phyloP scores from a whole-genome alignment of 306 rosid genomes.

The Trichosanthes cucumerina region DNA sequence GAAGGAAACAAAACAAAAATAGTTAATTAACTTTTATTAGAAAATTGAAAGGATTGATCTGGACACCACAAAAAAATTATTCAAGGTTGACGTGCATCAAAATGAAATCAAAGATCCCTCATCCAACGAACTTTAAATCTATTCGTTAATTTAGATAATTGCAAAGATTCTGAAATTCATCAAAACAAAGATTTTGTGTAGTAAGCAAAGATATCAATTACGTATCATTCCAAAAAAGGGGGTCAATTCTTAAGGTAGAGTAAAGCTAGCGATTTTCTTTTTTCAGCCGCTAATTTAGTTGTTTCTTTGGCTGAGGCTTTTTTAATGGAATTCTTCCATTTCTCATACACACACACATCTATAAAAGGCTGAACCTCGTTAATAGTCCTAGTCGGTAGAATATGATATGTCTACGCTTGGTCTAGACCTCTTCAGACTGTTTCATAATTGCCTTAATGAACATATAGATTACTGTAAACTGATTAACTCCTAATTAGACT shows the following conservation, averaged over 20 bases:
- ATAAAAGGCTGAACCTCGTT: neutral
- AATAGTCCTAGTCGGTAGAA: neutral
- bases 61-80: constrained; percentile 6
- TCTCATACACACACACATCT: too few relatives aligned
- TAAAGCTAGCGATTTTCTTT: neutral
- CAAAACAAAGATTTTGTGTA: neutral
- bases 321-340: too few relatives aligned
- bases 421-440: neutral
- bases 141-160: neutral
- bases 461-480: neutral
- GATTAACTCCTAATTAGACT: neutral
- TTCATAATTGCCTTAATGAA: neutral
- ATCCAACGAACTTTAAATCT: neutral
- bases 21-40: neutral
- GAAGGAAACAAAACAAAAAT: constrained; percentile 1
- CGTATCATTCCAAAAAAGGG: neutral
- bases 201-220: neutral
- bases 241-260: neutral
- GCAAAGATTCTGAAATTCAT: neutral
- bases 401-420: neutral
- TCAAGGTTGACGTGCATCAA: neutral
- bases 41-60: neutral
- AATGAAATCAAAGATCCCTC: neutral
- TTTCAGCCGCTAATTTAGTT: neutral
- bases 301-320: neutral